These are phyloP conservation scores for Aspergillus sp. DNA, from an alignment of 2,329 filamentous ascomycete genomes.

Conservation along the genomic window DNA sequence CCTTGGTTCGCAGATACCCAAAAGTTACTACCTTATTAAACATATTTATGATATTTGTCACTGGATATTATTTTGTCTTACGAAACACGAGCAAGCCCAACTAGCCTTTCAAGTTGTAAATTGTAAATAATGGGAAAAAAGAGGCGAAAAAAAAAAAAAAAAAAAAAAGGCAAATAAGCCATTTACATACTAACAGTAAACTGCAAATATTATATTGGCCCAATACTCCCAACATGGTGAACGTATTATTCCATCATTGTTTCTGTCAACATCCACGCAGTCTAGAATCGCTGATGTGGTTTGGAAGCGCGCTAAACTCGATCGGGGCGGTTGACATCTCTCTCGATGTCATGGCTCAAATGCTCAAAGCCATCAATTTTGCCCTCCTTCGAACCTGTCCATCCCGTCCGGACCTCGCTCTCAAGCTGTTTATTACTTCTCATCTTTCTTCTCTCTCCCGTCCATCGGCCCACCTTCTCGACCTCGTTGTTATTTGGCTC, in stretches of 20 bases:
- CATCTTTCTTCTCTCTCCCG: conserved; percentile 9
- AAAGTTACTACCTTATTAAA: background rate
- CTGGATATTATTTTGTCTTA: background rate
- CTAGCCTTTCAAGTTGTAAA: no score
- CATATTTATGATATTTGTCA: background rate
- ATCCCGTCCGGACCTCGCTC: conserved; percentile 18
- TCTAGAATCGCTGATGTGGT: conserved; percentile 20
- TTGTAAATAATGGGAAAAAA: no score
- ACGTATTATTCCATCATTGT: no score
- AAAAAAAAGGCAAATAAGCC: no score
- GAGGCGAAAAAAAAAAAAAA: no score
- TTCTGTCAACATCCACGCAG: no score
- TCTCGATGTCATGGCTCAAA: conserved; percentile 20
- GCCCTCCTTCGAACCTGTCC: conserved; percentile 4
- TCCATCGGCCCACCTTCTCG: conserved; percentile 2
- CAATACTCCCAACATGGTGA: no score
- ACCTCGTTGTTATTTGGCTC: conserved; percentile 11
- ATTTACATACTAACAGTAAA: no score
- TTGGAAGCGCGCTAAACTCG: conserved; percentile 15
- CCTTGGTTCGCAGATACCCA: no score
- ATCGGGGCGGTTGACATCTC: conserved; percentile 22
- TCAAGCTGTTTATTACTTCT: conserved; percentile 4
- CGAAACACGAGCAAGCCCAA: no score
- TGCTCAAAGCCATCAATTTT: conserved; percentile 12
- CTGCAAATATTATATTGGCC: no score